Conservation (phyloP, 2,329 filamentous ascomycete genomes). For the Fusarium metavorans region DNA sequence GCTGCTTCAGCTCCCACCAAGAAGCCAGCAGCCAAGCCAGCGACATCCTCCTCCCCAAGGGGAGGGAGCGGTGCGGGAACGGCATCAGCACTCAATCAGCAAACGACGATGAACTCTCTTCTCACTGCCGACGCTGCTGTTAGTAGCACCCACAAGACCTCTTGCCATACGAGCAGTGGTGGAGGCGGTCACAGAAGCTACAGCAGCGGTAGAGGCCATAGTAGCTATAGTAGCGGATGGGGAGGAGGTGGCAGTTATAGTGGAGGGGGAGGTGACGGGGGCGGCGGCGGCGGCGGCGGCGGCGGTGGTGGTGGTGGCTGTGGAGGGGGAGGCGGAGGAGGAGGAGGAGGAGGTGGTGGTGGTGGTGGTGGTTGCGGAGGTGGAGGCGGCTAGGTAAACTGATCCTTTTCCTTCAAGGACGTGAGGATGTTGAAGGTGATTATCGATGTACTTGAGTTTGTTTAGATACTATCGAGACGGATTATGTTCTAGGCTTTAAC, state of each 20-base stretch:
- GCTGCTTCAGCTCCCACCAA: not conserved
- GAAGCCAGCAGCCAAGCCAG: not conserved
- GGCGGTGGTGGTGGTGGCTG: slow-evolving; percentile 2
- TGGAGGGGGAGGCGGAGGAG: slow-evolving; percentile 5
- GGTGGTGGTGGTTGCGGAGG: slow-evolving; percentile 11
- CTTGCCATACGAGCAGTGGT: not conserved
- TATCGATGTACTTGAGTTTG: not conserved
- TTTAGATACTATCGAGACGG: not conserved
- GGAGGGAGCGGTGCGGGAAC: not conserved
- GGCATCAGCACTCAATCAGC: not conserved
- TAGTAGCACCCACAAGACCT: not conserved
- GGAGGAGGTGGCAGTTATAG: slow-evolving; percentile 1
- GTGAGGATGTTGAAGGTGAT: not conserved
- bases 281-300: not conserved
- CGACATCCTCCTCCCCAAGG: not conserved
- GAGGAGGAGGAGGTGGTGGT: not conserved
- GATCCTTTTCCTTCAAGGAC: not conserved
- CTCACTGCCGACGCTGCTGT: not conserved
- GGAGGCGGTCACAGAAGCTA: not conserved
- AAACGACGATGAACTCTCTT: not conserved
- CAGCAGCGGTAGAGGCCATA: slow-evolving; percentile 1
- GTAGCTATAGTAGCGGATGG: not conserved
- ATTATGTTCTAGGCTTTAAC: not conserved
- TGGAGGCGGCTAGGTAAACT: not conserved
- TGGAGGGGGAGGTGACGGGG: not conserved